Percentiles rank a stretch among this genome's conserved stretches.
phyloP scores from a whole-genome alignment of 257 asterid genomes.

The Paulownia fortunei region DNA sequence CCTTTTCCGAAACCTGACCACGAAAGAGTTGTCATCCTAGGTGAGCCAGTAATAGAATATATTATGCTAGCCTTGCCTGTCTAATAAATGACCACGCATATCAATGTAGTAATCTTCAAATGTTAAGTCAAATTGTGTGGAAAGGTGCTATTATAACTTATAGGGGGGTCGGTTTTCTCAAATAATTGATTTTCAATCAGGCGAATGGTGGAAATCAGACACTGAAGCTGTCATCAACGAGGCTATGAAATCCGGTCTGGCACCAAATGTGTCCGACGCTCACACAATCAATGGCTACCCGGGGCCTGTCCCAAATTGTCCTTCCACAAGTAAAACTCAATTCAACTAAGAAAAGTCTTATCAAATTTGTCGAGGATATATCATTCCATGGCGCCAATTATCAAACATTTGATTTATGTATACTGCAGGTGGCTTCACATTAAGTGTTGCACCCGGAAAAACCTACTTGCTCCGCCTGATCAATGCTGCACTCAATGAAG shows the following conservation, averaged over 20 bases:
- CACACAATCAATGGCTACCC: conserved; percentile 92
- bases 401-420: background rate
- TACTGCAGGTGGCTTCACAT: conserved; percentile 43
- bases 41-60: conserved; percentile 30
- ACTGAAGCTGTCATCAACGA: conserved; percentile 77
- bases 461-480: conserved; percentile 63
- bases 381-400: background rate
- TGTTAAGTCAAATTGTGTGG: background rate
- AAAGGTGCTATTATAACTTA: too few relatives aligned
- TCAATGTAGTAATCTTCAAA: too few relatives aligned
- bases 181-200: conserved; percentile 34
- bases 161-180: too few relatives aligned
- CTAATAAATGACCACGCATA: too few relatives aligned
- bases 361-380: too few relatives aligned
- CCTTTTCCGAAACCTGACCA: conserved; percentile 75
- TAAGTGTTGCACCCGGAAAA: conserved; percentile 56
- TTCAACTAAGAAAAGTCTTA: background rate
- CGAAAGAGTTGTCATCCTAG: conserved; percentile 58
- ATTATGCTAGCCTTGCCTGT: too few relatives aligned
- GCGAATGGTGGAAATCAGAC: conserved; percentile 98
- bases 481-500: conserved; percentile 80
- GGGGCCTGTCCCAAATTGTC: conserved; percentile 60
- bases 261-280: conserved; percentile 93
- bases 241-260: conserved; percentile 75
- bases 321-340: conserved; percentile 48